Conservation (phyloP, 441 rosid species). For the Gossypium trilobum region DNA sequence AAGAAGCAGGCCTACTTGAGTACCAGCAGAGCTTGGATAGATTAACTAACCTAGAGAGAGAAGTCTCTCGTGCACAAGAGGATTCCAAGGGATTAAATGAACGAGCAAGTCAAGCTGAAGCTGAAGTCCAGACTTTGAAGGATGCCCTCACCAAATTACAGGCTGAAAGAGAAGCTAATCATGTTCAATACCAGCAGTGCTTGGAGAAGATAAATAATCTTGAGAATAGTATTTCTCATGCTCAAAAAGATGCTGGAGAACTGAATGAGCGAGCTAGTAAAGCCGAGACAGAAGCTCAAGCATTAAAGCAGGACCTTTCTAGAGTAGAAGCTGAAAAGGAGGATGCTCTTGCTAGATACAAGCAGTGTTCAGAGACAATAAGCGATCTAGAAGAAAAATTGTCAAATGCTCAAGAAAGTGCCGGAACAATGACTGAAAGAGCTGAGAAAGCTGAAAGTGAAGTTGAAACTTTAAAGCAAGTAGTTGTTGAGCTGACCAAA, state of each 20-base stretch:
- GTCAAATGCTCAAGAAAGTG: slow-evolving; percentile 51
- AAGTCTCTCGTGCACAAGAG: slow-evolving; percentile 58
- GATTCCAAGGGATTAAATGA: slow-evolving; percentile 48
- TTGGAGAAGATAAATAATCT: slow-evolving; percentile 55
- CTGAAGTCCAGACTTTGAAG: slow-evolving; percentile 58
- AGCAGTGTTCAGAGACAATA: slow-evolving; percentile 48
- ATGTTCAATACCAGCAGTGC: slow-evolving; percentile 62
- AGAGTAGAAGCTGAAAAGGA: slow-evolving; percentile 60
- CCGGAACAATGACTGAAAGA: slow-evolving; percentile 33
- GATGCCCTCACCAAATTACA: slow-evolving; percentile 48
- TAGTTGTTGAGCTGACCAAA: slow-evolving; percentile 42
- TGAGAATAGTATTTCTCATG: slow-evolving; percentile 42
- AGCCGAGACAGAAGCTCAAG: slow-evolving; percentile 47
- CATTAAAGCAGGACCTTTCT: slow-evolving; percentile 46
- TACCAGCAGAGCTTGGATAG: slow-evolving; percentile 66
- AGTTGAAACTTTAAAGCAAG: slow-evolving; percentile 57
- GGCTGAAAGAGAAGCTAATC: slow-evolving; percentile 48
- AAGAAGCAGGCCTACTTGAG: slow-evolving; percentile 61
- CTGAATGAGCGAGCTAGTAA: slow-evolving; percentile 45
- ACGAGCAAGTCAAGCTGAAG: slow-evolving; percentile 65
- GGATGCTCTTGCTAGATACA: slow-evolving; percentile 42
- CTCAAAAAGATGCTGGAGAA: slow-evolving; percentile 51
- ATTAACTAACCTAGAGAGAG: slow-evolving; percentile 56
- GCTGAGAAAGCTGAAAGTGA: slow-evolving; percentile 59
- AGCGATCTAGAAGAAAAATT: slow-evolving; percentile 53